Conservation (phyloP, 1,284 basidiomycete genomes). For the Sanghuangporus baumii region DNA sequence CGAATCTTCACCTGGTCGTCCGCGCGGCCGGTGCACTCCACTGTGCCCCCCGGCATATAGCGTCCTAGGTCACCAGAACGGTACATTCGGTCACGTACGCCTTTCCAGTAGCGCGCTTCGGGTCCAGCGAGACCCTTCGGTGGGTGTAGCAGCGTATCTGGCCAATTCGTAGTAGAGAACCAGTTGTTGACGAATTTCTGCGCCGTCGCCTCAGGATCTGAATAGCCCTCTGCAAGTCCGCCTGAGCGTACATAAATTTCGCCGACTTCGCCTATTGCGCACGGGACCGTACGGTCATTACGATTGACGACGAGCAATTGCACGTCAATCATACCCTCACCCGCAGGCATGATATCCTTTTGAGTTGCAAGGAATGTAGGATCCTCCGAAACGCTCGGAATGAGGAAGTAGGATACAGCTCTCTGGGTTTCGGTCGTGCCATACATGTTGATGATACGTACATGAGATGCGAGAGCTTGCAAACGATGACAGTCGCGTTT, state of each 20-base stretch:
- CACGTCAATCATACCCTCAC: conserved; percentile 96
- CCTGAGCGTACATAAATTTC: conserved; percentile 99
- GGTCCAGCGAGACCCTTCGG: conserved; percentile 51
- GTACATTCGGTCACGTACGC: conserved; percentile 98
- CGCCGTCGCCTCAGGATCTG: conserved; percentile 77
- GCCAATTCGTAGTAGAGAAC: conserved; percentile 64
- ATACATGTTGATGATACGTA: conserved; percentile 99
- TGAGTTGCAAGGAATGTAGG: conserved; percentile 89
- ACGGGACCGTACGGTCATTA: conserved; percentile 83
- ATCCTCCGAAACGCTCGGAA: conserved; percentile 82
- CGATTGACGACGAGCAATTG: conserved; percentile 97
- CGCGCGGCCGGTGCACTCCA: conserved; percentile 96
- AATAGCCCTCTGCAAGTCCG: conserved; percentile 94
- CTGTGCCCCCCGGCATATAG: conserved; percentile 89
- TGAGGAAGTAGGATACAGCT: conserved; percentile 95
- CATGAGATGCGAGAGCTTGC: conserved; percentile 90
- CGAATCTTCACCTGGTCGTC: conserved; percentile 99
- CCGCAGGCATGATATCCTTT: conserved; percentile 98
- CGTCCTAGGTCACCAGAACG: conserved; percentile 95
- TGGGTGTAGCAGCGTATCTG: conserved; percentile 70
- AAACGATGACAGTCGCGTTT: conserved; percentile 97
- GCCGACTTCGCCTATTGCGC: conserved; percentile 94
- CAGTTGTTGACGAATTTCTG: conserved; percentile 94
- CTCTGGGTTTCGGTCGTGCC: conserved; percentile 99
- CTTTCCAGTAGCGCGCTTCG: conserved; percentile 85